Evolutionary conservation across 2,329 filamentous ascomycete genomes (phyloP), one percentile per base, ranked within the genome.

Genomic region (Pochonia chlamydosporia): DNA sequence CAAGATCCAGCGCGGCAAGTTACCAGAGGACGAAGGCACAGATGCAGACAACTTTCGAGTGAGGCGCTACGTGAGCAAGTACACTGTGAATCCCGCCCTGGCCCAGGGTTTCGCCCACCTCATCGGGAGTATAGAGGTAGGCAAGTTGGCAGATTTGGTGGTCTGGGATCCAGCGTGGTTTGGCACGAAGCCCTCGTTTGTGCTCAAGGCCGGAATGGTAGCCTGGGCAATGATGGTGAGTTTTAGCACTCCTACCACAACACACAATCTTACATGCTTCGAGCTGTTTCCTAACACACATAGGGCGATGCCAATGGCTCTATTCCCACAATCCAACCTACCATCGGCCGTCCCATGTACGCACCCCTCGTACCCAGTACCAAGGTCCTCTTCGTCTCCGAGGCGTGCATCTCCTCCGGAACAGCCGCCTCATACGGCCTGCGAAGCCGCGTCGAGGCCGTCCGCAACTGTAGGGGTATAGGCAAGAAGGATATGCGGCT

Each of bases 51-150:
- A 97, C 65, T 90, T 89, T 70, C 75, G 92, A 35, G 92, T 95
- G 6, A 96, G 95, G 73, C 72, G 92, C 23, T 97, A 97, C 63
- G 76, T 97, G 40, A 89, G 85, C 71, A 97, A 97, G 71, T 96
- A 96, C 66, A 97, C 92, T 20, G 84, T 97, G 69, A 97, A 97
- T 68, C 89, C 92, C 1, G 89, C 92, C 10, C 75, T 96, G 52
- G 83, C 91, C 0, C 92, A 97, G 66, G 92, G 92, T 3, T 95
- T 97, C 83, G 70, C 75, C 1, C 92, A 96, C 63, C 59, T 95
- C 3, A 80, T 97, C 52, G 92, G 92, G 7, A 92, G 87, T 56
- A 69, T 96, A 46, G 90, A 96, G 70, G 80, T 89, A 0, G 91
- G 90, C 43, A 96, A 96, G 70, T 67, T 96, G 41, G 92, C 92